phyloP scores from a whole-genome alignment of 768 basidiomycete species.

The Fomitopsis serialis region DNA sequence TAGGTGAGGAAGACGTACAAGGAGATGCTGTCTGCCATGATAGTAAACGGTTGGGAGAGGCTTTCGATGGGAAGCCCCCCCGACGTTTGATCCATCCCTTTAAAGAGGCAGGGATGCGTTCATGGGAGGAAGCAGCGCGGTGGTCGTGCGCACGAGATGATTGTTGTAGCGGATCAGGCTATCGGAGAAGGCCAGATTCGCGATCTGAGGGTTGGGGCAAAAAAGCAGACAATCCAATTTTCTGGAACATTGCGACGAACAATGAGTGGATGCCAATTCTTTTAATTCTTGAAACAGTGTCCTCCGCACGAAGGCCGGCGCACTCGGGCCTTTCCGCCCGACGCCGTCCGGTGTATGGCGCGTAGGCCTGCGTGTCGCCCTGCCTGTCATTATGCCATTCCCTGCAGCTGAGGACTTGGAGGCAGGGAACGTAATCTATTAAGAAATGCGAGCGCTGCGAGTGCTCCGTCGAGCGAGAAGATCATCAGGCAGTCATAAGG shows the following conservation, averaged over 20 bases:
- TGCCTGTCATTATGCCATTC: background rate
- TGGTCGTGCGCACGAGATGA: slow-evolving; percentile 12
- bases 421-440: background rate
- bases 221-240: slow-evolving; percentile 11
- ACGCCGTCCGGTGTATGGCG: background rate
- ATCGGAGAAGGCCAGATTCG: slow-evolving; percentile 26
- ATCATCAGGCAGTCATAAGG: slow-evolving; percentile 3
- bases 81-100: slow-evolving; percentile 23
- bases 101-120: slow-evolving; percentile 18
- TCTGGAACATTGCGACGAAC: slow-evolving; percentile 8
- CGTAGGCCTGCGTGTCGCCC: background rate
- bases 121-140: slow-evolving; percentile 16
- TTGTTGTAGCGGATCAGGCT: slow-evolving; percentile 32
- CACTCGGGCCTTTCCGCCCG: background rate
- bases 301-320: background rate
- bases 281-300: background rate
- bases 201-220: slow-evolving; percentile 16
- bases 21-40: slow-evolving; percentile 29
- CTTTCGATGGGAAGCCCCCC: slow-evolving; percentile 21
- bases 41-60: slow-evolving; percentile 18
- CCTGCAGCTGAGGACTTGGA: background rate
- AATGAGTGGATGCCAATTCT: slow-evolving; percentile 1
- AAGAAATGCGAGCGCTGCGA: background rate
- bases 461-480: background rate
- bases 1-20: slow-evolving; percentile 21